Conservation (phyloP, 2,329 filamentous ascomycete genomes). For the Fusarium torulosum region DNA sequence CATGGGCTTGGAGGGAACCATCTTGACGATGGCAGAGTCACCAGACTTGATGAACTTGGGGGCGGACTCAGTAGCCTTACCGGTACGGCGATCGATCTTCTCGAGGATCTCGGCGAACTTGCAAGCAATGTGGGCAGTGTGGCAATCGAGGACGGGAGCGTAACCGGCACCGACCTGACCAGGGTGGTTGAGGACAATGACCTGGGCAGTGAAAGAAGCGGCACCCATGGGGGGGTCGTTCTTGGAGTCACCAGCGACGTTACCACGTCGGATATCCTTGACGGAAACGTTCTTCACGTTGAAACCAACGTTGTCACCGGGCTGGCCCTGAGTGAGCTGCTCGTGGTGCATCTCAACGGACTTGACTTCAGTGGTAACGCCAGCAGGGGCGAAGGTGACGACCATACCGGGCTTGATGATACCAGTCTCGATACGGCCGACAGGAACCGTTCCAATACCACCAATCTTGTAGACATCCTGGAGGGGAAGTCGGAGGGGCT, state of each 20-base stretch:
- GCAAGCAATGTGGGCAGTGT: constrained; percentile 99
- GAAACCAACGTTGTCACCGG: constrained; percentile 99
- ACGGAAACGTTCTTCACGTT: constrained; percentile 99
- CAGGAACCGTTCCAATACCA: constrained; percentile 99
- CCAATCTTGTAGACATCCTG: constrained; percentile 99
- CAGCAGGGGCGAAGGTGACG: constrained; percentile 97
- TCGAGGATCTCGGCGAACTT: constrained; percentile 99
- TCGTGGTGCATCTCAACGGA: constrained; percentile 99
- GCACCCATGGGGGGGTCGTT: constrained; percentile 92
- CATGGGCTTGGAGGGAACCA: constrained; percentile 99
- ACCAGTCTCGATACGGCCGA: constrained; percentile 99
- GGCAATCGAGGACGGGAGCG: constrained; percentile 99
- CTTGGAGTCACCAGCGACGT: constrained; percentile 99
- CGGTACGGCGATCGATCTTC: constrained; percentile 99
- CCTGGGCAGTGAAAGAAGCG: constrained; percentile 98
- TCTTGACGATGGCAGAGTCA: constrained; percentile 99
- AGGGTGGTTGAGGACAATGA: constrained; percentile 99
- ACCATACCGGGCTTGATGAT: constrained; percentile 91
- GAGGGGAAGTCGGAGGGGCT: constrained; percentile 99
- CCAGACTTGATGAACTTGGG: constrained; percentile 99
- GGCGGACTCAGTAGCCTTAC: constrained; percentile 90
- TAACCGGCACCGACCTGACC: constrained; percentile 99
- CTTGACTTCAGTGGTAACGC: constrained; percentile 99
- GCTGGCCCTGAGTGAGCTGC: constrained; percentile 93
- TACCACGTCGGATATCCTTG: constrained; percentile 99